Evolutionary conservation across 2,329 filamentous ascomycete genomes (phyloP), one percentile per base, ranked within the genome.

Genomic region (Colletotrichum cuscutae): DNA sequence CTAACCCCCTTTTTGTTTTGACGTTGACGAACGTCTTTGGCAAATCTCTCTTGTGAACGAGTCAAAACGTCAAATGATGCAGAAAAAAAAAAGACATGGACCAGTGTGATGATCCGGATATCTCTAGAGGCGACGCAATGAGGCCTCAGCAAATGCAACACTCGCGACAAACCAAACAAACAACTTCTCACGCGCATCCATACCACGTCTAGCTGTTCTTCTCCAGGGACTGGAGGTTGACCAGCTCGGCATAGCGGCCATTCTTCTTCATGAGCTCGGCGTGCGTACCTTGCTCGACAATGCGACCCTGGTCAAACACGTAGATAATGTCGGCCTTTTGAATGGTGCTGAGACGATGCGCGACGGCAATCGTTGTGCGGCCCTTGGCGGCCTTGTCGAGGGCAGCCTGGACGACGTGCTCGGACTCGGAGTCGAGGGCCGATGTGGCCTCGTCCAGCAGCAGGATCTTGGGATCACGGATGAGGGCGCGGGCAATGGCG

Each of bases 321-420:
- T 97, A 98, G 77, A 98, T 98, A 61, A 96, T 85, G 80, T 98
- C 96, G 0, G 96, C 96, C 80, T 97, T 95, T 80, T 98, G 95
- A 73, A 98, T 98, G 0, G 97, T 98, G 79, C 92, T 95, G 6
- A 99, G 85, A 28, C 97, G 89, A 83, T 99, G 96, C 3, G 97
- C 97, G 1, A 99, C 96, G 1, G 96, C 95, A 75, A 99, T 97
- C 0, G 96, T 98, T 7, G 95, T 97, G 64, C 95, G 89, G 57
- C 92, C 95, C 85, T 94, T 93, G 24, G 94, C 92, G 1, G 95
- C 95, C 75, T 91, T 91, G 81, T 98, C 94, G 19, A 97, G 87
- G 0, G 94, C 94, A 0, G 89, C 92, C 82, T 97, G 94, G 42
- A 97, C 94, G 1, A 95, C 91, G 78, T 94, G 92, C 82, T 96